Conservation (phyloP, 176 grass and related monocot genomes). For the Secale cereale region DNA sequence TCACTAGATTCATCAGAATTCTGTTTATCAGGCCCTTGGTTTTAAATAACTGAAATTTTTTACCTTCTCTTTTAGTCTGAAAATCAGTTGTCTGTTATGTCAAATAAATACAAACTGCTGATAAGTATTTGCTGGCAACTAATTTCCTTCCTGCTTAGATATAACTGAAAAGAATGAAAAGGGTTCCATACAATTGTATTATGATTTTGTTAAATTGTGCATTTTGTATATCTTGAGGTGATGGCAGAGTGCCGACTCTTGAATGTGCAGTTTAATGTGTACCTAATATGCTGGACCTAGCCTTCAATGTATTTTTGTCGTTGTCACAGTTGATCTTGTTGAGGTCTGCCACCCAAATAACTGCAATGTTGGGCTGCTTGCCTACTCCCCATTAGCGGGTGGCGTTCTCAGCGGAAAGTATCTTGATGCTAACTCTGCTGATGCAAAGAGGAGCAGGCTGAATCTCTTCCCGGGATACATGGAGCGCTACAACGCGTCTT, state of each 20-base stretch:
- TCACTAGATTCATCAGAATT: background rate
- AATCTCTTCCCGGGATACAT: slow-evolving; percentile 92
- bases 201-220: background rate
- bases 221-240: background rate
- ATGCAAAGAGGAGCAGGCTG: slow-evolving; percentile 57
- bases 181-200: background rate
- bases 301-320: background rate
- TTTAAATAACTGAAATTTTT: background rate
- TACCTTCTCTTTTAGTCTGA: background rate
- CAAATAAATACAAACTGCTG: background rate
- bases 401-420: slow-evolving; percentile 93
- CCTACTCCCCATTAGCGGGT: slow-evolving; percentile 82
- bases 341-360: slow-evolving; percentile 94
- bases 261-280: background rate
- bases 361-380: slow-evolving; percentile 80
- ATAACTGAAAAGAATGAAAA: background rate
- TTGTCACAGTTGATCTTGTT: slow-evolving; percentile 79
- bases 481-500: slow-evolving; percentile 72
- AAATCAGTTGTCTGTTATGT: background rate
- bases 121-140: background rate
- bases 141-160: background rate
- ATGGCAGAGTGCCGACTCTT: background rate
- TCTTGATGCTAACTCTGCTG: slow-evolving; percentile 44
- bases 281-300: background rate
- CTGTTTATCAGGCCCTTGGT: background rate